A percentile compares a stretch with the other conserved stretches of the same genome.
Conservation (phyloP, 202 grass and related monocot genomes). For the Musa balbisiana region DNA sequence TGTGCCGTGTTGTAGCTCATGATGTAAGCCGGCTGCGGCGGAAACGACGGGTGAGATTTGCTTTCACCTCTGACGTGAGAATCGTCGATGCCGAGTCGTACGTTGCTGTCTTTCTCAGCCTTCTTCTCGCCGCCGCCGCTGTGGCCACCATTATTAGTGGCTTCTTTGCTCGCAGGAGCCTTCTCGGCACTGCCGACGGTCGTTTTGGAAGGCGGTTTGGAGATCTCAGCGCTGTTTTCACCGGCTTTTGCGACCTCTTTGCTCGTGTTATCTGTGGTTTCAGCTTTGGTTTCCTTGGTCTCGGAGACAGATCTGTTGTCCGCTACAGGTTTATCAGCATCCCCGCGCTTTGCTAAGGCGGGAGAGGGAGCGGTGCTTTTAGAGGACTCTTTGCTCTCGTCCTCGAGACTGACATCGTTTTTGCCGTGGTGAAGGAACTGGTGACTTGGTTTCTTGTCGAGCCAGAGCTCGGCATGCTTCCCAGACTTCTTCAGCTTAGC, state of each 20-base stretch:
- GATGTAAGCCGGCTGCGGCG: neutral
- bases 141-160: no score
- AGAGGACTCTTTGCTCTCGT: neutral
- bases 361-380: neutral
- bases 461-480: conserved; percentile 18
- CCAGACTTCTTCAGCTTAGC: conserved; percentile 9
- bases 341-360: no score
- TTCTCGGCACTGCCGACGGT: neutral
- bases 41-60: neutral
- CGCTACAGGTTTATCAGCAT: neutral
- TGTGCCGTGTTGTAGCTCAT: conserved; percentile 23
- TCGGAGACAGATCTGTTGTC: neutral
- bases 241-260: neutral
- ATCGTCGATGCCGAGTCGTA: no score
- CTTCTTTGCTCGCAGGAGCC: neutral
- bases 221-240: neutral
- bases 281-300: neutral
- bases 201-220: neutral
- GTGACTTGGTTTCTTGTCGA: neutral
- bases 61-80: neutral
- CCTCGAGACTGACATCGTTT: neutral
- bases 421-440: neutral
- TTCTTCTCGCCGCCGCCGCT: neutral
- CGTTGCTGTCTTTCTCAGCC: neutral
- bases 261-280: neutral